Base-by-base conservation (phyloP, 2,329 filamentous ascomycete species). In the Truncatella angustata region DNA sequence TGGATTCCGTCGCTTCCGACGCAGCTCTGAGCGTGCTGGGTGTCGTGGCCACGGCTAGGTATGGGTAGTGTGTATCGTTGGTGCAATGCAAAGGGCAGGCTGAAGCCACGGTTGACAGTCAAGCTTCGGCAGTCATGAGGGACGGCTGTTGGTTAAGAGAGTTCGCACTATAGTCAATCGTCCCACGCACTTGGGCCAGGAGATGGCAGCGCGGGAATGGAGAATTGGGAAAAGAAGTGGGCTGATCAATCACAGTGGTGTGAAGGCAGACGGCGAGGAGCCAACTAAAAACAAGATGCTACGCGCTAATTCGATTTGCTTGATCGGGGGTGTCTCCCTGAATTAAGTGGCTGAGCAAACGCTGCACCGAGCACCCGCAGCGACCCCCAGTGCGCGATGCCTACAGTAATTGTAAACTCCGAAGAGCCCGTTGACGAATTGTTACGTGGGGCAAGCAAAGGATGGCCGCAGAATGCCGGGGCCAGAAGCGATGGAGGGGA, bases 201-300 rank as follows among this genome's bases (percentile, higher is more conserved):
- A 28, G 23, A 24, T 23, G 40, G 23, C 20, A 21, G 40, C 12
- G 30, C 43, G 26, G 43, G 24, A 34, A 46, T 46, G 26, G 43
- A 20, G 43, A 46, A 46, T 26, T 46, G n/a, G 43, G 40, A 28
- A 46, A 46, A 46, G 43, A 46, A 46, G 43, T 35, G 43, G 43
- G 43, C 26, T 46, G 23, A 44, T 28, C 40, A 44, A 28, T 11
- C 7, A 14, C 12, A 12, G 4, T 44, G 26, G 34, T n/a, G 20
- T 26, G 40, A 28, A 16, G 16, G 23, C 16, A 28, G 23, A n/a
- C n/a, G 40, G 11, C 21, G 24, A 44, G 14, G 23, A 9, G 5
- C 10, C 21, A 48, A 40, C 51, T 51, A 51, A 54, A n/a, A 54
- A 54, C 52, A 51, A 44, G 48, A 44, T 54, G 52, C 48, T 36